A percentile compares a stretch with the other conserved stretches of the same genome.
Conservation (phyloP, 2,329 filamentous ascomycete genomes). For the Davidsoniella virescens region DNA sequence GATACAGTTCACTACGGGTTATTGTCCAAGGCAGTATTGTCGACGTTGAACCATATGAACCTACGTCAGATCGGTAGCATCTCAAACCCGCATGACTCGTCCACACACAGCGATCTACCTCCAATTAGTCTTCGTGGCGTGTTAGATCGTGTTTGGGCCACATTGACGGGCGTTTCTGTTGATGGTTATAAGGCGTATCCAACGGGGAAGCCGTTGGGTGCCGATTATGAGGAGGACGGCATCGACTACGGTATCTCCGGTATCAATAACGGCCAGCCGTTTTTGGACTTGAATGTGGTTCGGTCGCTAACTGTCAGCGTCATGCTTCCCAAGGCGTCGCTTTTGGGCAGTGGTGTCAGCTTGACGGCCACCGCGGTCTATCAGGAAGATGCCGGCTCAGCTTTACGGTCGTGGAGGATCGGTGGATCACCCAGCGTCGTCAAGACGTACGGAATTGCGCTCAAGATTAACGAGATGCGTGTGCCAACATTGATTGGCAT, state of each 20-base stretch:
- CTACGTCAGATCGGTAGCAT: constrained; percentile 5
- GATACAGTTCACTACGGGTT: constrained; percentile 64
- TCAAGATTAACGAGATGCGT: constrained; percentile 40
- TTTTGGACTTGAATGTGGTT: constrained; percentile 22
- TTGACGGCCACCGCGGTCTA: constrained; percentile 31
- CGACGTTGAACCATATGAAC: constrained; percentile 24
- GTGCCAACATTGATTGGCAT: constrained; percentile 57
- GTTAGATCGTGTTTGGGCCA: constrained; percentile 21
- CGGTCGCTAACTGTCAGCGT: constrained; percentile 36
- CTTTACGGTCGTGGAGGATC: constrained; percentile 2
- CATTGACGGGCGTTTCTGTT: constrained; percentile 18
- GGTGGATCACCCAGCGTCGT: constrained; percentile 14
- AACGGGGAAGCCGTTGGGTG: constrained; percentile 1
- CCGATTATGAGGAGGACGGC: constrained; percentile 5
- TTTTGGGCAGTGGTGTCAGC: constrained; percentile 45
- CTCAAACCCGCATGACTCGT: neutral
- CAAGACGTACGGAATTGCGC: constrained; percentile 18
- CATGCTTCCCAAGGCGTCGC: constrained; percentile 49
- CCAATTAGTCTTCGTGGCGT: constrained; percentile 16
- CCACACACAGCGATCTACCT: neutral
- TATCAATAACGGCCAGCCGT: constrained; percentile 15
- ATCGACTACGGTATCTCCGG: neutral
- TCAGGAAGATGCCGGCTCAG: constrained; percentile 15
- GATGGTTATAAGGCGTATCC: constrained; percentile 12
- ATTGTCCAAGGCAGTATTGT: constrained; percentile 48